These are phyloP conservation scores for Fusarium newnesense DNA, from an alignment of 2,329 filamentous ascomycete species.

Conservation along the genomic window DNA sequence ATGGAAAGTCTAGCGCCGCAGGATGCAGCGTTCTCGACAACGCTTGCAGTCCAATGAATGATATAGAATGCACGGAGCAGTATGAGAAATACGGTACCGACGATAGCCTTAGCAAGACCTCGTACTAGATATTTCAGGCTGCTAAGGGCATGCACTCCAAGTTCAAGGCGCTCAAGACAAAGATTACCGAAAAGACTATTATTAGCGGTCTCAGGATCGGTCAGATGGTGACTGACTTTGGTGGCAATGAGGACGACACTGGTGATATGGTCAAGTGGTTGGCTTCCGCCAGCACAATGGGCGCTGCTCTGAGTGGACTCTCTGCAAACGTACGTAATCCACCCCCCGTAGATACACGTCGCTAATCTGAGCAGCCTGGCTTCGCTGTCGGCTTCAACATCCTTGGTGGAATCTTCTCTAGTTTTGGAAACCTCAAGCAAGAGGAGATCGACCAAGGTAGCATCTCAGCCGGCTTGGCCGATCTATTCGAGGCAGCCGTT, in stretches of 20 bases:
- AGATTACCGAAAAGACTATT: neutral
- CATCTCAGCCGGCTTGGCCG: neutral
- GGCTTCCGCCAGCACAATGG: neutral
- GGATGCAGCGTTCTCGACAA: conserved; percentile 1
- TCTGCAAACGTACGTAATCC: neutral
- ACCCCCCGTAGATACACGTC: fast-evolving
- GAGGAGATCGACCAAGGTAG: conserved; percentile 11
- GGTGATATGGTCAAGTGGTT: conserved; percentile 10
- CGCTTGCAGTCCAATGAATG: neutral
- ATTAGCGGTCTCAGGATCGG: neutral
- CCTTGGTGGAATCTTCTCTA: neutral
- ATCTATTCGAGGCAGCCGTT: neutral
- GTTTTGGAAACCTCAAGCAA: neutral
- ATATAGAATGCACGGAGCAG: conserved; percentile 6
- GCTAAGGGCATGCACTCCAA: conserved; percentile 16
- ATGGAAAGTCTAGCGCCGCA: conserved; percentile 3
- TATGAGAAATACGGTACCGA: conserved; percentile 7
- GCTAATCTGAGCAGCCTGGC: neutral
- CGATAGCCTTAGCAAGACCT: neutral
- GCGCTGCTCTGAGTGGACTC: neutral
- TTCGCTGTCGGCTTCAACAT: neutral
- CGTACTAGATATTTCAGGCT: conserved; percentile 29
- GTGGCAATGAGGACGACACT: neutral
- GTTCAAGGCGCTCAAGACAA: neutral
- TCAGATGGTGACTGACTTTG: conserved; percentile 8